phyloP scores from a whole-genome alignment of 2,329 filamentous ascomycete species.

The Aspergillus carbonarius region DNA sequence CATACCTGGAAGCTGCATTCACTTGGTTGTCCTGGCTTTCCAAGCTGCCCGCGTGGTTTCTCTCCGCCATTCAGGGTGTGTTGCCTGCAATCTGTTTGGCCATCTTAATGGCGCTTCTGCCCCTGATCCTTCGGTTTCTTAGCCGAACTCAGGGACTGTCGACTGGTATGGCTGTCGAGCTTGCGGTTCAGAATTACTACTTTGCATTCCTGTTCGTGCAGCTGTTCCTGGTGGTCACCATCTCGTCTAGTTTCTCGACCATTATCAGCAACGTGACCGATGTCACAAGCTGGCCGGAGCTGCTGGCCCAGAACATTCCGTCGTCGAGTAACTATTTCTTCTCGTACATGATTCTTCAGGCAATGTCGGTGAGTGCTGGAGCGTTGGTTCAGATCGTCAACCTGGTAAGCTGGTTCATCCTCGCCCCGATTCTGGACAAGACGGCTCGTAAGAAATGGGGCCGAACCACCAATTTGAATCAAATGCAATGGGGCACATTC shows the following conservation, averaged over 20 bases:
- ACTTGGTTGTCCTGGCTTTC: conserved; percentile 70
- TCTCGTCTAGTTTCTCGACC: conserved; percentile 72
- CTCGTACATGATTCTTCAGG: conserved; percentile 95
- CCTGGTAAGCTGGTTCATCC: conserved; percentile 75
- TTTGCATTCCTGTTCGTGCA: conserved; percentile 94
- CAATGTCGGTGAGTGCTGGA: conserved; percentile 84
- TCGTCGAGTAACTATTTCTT: conserved; percentile 96
- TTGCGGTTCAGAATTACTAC: conserved; percentile 89
- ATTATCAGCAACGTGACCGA: conserved; percentile 63
- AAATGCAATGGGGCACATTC: conserved; percentile 85
- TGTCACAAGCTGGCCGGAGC: conserved; percentile 67
- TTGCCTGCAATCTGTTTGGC: conserved; percentile 75
- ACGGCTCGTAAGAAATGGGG: conserved; percentile 81
- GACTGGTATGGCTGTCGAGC: conserved; percentile 73
- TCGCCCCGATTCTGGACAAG: conserved; percentile 77
- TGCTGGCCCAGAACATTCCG: conserved; percentile 77
- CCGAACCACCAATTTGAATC: conserved; percentile 74
- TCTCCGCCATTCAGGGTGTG: conserved; percentile 77
- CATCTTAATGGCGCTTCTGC: conserved; percentile 76
- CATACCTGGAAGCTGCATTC: conserved; percentile 64
- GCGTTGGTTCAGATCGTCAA: conserved; percentile 81
- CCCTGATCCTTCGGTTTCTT: conserved; percentile 72
- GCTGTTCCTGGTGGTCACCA: conserved; percentile 87
- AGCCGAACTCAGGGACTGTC: conserved; percentile 74
- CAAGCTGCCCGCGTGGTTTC: conserved; percentile 58